Conservation (phyloP, 2,329 filamentous ascomycete species). For the Monosporascus sp. region DNA sequence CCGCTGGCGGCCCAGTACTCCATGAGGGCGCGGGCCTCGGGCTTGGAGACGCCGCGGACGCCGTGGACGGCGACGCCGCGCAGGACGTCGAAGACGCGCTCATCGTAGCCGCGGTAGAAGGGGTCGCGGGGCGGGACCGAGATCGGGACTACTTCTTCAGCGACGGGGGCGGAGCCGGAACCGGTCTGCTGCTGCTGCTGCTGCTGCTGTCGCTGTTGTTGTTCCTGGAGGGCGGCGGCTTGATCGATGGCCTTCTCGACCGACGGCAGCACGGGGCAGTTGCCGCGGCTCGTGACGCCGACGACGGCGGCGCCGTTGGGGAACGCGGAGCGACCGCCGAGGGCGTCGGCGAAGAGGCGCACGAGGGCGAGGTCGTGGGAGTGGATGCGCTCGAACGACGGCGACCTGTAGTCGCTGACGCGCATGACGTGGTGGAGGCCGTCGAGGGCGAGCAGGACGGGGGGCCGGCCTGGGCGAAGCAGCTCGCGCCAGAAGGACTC, state of each 20-base stretch:
- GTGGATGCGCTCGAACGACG: conserved; percentile 70
- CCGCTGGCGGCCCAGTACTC: conserved; percentile 93
- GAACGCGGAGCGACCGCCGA: conserved; percentile 53
- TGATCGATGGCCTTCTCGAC: conserved; percentile 63
- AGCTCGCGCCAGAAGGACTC: conserved; percentile 78
- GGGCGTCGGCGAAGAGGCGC: conserved; percentile 65
- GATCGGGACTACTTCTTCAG: conserved; percentile 3
- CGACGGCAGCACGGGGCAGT: conserved; percentile 57
- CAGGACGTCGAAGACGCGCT: conserved; percentile 48
- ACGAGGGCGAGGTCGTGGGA: conserved; percentile 77
- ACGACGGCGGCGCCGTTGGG: conserved; percentile 75
- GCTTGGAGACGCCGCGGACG: conserved; percentile 63
- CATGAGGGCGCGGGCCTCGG: conserved; percentile 73
- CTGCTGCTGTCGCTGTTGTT: background rate
- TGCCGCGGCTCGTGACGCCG: conserved; percentile 68
- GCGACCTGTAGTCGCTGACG: conserved; percentile 66
- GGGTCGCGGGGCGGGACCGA: conserved; percentile 39
- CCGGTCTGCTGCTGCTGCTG: conserved; percentile 20
- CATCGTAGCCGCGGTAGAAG: conserved; percentile 52
- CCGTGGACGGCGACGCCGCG: conserved; percentile 46
- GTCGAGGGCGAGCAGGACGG: conserved; percentile 71
- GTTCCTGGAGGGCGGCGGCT: conserved; percentile 33
- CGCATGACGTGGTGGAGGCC: conserved; percentile 78
- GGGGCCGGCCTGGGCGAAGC: conserved; percentile 38
- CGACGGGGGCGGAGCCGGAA: conserved; percentile 4